Evolutionary conservation across 768 basidiomycete species (phyloP).

Genomic region (Kwoniella heveanensis): DNA sequence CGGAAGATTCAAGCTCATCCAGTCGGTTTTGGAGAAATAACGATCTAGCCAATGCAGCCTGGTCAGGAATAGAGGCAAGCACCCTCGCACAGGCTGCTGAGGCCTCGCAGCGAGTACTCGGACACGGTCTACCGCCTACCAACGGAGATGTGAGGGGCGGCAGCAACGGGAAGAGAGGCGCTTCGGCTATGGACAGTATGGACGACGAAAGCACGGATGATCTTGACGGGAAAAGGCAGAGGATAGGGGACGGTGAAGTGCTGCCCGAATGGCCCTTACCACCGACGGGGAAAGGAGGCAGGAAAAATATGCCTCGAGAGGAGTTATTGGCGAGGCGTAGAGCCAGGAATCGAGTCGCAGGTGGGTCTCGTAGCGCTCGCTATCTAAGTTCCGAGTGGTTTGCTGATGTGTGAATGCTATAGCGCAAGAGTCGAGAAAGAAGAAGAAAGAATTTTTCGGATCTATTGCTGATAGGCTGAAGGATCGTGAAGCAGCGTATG

Average conservation of each 20-base stretch:
- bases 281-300: conserved; percentile 26
- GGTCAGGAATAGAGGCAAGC: conserved; percentile 15
- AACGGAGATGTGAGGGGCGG: conserved; percentile 1
- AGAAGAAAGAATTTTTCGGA: conserved; percentile 30
- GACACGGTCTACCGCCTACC: conserved; percentile 16
- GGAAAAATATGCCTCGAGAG: conserved; percentile 37
- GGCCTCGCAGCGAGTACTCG: conserved; percentile 10
- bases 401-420: too few species aligned
- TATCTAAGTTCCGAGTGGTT: too few species aligned
- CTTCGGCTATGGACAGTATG: conserved; percentile 7
- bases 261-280: conserved; percentile 30
- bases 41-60: conserved; percentile 2
- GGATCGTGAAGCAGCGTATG: conserved; percentile 18
- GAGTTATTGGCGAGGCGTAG: conserved; percentile 35
- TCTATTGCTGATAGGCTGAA: conserved; percentile 21
- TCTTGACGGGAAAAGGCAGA: conserved; percentile 7
- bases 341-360: conserved; percentile 35
- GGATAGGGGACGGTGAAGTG: conserved; percentile 3
- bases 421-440: conserved; percentile 33
- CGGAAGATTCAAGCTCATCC: conserved; percentile 1
- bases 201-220: conserved; percentile 18
- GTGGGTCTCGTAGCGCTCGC: too few species aligned
- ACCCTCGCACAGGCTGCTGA: conserved; percentile 22
- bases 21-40: conserved; percentile 18
- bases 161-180: conserved; percentile 11